phyloP scores from a whole-genome alignment of 805 yeast genomes.

The Kluyveromyces wickerhamii region DNA sequence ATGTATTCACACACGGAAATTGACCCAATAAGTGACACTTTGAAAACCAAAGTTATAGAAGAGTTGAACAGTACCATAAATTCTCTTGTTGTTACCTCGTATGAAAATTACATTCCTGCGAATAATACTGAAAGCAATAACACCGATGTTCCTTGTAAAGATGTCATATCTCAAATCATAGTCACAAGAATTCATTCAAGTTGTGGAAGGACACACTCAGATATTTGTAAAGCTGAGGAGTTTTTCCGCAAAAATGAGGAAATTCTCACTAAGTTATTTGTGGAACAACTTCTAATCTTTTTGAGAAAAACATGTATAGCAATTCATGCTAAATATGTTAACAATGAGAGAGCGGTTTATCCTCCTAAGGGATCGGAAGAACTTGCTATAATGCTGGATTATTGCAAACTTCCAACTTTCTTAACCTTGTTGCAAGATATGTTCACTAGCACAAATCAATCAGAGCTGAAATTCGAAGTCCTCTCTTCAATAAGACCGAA shows the following conservation, averaged over 20 bases:
- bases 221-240: neutral
- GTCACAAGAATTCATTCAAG: neutral
- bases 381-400: constrained; percentile 1
- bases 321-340: neutral
- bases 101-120: neutral
- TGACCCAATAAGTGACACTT: neutral
- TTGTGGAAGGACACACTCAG: neutral
- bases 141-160: neutral
- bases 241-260: neutral
- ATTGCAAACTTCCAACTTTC: constrained; percentile 2
- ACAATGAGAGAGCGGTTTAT: neutral
- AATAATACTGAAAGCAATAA: neutral
- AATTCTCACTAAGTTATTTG: neutral
- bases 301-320: constrained; percentile 3
- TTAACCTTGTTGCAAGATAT: constrained; percentile 1
- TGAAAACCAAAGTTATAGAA: neutral
- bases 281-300: neutral
- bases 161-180: constrained; percentile 2
- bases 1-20: neutral
- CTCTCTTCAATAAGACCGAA: neutral
- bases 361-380: neutral
- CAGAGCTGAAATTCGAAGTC: neutral
- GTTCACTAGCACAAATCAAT: too few relatives aligned
- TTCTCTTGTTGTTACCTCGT: neutral
- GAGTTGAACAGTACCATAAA: neutral